A percentile compares a stretch with the other conserved stretches of the same genome.
Conservation (phyloP, 208 protist species). For the Giardia duodenalis region DNA sequence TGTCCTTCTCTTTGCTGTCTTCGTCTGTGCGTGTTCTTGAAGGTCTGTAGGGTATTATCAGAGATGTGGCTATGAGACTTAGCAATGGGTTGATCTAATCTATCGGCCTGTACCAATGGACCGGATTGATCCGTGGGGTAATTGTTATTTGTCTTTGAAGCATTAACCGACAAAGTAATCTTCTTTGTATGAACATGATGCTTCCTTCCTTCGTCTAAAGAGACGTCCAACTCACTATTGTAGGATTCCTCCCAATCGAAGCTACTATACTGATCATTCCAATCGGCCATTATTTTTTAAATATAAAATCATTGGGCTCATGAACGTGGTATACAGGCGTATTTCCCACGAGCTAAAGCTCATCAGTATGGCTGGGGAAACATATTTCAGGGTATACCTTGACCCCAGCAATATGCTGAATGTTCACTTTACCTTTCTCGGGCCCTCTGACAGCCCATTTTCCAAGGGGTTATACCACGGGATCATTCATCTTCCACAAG, state of each 20-base stretch:
- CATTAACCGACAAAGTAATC: no score
- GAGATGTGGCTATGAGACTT: no score
- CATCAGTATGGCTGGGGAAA: background rate
- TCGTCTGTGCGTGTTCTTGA: no score
- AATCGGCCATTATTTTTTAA: constrained; percentile 3
- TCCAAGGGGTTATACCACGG: constrained; percentile 1
- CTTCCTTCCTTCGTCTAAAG: no score
- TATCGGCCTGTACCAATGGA: no score
- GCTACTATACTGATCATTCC: background rate
- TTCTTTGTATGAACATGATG: no score
- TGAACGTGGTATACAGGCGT: background rate
- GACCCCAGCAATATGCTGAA: background rate
- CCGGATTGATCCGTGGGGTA: no score
- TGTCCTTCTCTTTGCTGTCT: no score
- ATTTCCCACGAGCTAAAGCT: background rate
- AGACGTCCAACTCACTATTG: no score
- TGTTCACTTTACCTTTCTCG: constrained; percentile 18
- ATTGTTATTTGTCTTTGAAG: no score
- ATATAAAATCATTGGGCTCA: background rate
- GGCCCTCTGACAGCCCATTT: background rate
- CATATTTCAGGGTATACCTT: background rate
- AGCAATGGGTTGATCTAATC: no score
- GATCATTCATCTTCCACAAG: background rate
- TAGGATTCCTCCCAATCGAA: background rate
- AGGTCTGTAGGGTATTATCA: no score